A percentile compares a stretch with the other conserved stretches of the same genome.
Conservation (phyloP, 1,284 basidiomycete genomes). For the Sporisorium graminicola region DNA sequence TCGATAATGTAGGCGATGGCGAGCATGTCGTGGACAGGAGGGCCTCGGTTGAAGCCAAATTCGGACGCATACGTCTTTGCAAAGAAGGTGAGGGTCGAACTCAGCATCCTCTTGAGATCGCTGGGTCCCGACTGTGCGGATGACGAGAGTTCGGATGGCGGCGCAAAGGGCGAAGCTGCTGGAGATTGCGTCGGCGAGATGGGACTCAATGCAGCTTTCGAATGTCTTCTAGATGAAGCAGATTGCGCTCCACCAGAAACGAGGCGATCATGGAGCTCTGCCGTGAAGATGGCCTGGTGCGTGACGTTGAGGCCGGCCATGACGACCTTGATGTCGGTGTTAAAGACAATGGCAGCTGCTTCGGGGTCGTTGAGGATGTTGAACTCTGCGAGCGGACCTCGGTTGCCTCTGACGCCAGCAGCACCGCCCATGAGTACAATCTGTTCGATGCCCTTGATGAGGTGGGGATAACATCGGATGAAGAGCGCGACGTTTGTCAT, state of each 20-base stretch:
- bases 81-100: conserved; percentile 60
- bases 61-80: conserved; percentile 53
- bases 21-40: conserved; percentile 63
- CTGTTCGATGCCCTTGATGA: conserved; percentile 54
- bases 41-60: conserved; percentile 59
- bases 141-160: conserved; percentile 18
- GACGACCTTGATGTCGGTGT: conserved; percentile 57
- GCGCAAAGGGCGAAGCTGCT: conserved; percentile 16
- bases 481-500: conserved; percentile 64
- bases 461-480: conserved; percentile 52
- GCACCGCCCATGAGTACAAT: conserved; percentile 65
- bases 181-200: conserved; percentile 24
- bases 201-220: conserved; percentile 12
- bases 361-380: conserved; percentile 65
- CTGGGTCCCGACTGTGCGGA: conserved; percentile 29
- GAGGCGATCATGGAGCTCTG: conserved; percentile 49
- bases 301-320: conserved; percentile 66
- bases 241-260: conserved; percentile 25
- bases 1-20: conserved; percentile 62
- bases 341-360: conserved; percentile 59
- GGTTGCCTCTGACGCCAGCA: conserved; percentile 56
- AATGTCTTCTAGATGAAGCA: conserved; percentile 41
- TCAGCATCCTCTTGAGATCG: conserved; percentile 46
- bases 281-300: conserved; percentile 59
- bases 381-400: conserved; percentile 59